Percentiles rank a stretch among this genome's conserved stretches.
phyloP scores from a whole-genome alignment of 2,329 filamentous ascomycete genomes.

The Aspergillus vadensis region DNA sequence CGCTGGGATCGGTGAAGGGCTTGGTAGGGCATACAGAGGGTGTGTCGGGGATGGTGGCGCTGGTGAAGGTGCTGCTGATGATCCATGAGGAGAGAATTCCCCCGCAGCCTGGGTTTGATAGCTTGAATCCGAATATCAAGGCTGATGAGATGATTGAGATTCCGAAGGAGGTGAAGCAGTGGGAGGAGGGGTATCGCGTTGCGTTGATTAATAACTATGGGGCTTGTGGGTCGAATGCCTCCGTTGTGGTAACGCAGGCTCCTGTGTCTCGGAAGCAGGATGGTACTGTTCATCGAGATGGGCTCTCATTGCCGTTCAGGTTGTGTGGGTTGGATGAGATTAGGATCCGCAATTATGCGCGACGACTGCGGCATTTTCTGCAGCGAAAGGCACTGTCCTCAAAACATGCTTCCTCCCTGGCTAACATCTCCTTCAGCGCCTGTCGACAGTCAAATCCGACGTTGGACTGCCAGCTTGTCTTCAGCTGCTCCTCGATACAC shows the following conservation, averaged over 20 bases:
- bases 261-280: neutral
- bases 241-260: constrained; percentile 30
- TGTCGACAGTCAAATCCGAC: constrained; percentile 23
- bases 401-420: constrained; percentile 3
- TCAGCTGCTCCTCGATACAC: constrained; percentile 14
- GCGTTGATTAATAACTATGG: constrained; percentile 32
- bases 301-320: too few relatives aligned
- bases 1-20: constrained; percentile 37
- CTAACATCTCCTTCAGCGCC: constrained; percentile 19
- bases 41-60: constrained; percentile 33
- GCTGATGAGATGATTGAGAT: constrained; percentile 14
- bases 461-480: constrained; percentile 14
- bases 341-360: constrained; percentile 13
- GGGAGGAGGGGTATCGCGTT: constrained; percentile 10
- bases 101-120: constrained; percentile 25
- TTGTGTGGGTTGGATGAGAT: constrained; percentile 18
- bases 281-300: constrained; percentile 9
- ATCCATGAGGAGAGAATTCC: constrained; percentile 27
- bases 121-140: constrained; percentile 24
- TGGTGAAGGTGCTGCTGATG: constrained; percentile 37
- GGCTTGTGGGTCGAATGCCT: constrained; percentile 27
- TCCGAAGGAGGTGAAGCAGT: too few relatives aligned
- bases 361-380: constrained; percentile 9
- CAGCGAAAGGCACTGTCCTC: neutral
- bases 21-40: constrained; percentile 39